Percentiles rank a stretch among this genome's conserved stretches.
Conservation (phyloP, 805 yeast species). For the Vanderwaltozyma polyspora region DNA sequence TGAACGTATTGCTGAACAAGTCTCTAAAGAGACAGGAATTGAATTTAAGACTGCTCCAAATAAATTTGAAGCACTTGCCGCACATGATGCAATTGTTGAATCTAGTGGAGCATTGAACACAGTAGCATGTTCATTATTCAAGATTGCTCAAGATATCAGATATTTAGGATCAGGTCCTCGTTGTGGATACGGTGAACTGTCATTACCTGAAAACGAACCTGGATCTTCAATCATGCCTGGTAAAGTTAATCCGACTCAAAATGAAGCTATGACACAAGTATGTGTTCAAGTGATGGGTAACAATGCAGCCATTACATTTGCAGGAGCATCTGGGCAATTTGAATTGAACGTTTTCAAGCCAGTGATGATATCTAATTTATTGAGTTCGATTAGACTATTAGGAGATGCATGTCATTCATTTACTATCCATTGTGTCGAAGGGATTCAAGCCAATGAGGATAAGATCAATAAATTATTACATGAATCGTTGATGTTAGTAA, state of each 20-base stretch:
- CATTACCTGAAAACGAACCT: conserved; percentile 96
- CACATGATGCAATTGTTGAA: conserved; percentile 97
- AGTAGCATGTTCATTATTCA: conserved; percentile 82
- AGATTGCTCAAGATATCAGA: conserved; percentile 95
- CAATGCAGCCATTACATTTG: conserved; percentile 86
- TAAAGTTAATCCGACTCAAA: conserved; percentile 97
- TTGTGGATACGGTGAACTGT: conserved; percentile 95
- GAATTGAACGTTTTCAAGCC: conserved; percentile 98
- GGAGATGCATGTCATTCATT: conserved; percentile 86
- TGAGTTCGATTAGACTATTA: conserved; percentile 74
- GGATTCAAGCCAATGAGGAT: conserved; percentile 78
- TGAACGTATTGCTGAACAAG: conserved; percentile 74
- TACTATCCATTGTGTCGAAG: conserved; percentile 90
- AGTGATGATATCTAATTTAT: conserved; percentile 80
- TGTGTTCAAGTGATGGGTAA: conserved; percentile 97
- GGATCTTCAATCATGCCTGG: conserved; percentile 99
- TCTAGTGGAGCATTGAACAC: conserved; percentile 96
- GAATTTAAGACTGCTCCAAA: conserved; percentile 92
- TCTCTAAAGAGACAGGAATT: conserved; percentile 75
- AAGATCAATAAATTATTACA: conserved; percentile 79
- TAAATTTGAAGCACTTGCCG: conserved; percentile 97
- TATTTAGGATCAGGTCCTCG: conserved; percentile 98
- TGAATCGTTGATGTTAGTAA: conserved; percentile 94
- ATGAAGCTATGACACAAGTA: conserved; percentile 97
- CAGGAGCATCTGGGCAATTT: conserved; percentile 97